Base-by-base conservation (phyloP, 2,329 filamentous ascomycete species). In the Metarhizium rileyi region DNA sequence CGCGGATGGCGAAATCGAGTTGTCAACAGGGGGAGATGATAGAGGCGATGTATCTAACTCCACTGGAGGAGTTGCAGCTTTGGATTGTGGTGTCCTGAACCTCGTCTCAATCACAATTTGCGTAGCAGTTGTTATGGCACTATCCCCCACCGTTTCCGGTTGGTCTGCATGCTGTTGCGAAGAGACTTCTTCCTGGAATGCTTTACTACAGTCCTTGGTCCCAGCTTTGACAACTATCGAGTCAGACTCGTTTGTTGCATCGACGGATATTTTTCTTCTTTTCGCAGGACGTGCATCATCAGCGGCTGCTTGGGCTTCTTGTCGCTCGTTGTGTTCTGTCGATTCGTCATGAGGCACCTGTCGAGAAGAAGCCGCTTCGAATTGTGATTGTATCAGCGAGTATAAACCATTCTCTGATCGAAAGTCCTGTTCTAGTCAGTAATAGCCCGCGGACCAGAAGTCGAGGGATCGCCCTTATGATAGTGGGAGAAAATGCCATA, bases 321-420 rank as follows among this genome's bases (percentile, higher is more conserved):
- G 55, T 30, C 55, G 55, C 36, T 61, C 57, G 44, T 33, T 50
- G 18, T 55, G 56, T 7, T 62, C 59, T 12, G 52, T 51, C 38
- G 55, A 53, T 47, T 66, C 67, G 23, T 30, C 47, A 28, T 55
- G 60, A 55, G 56, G 62, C 53, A 55, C 55, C 47, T 68, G 63
- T 57, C 60, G 68, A 56, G 71, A 67, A 46, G 73, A 67, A 46
- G 73, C 73, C 35, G 75, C 72, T 53, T 84, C 78, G 57, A 82
- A 83, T 56, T 84, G 80, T 16, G 80, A 75, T 63, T 86, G 83
- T 14, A 87, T 86, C 44, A 87, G 69, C 10, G 83, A 83, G 64
- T 87, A 87, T 1, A 87, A 73, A 2, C 84, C 84, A 63, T 87
- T 81, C 59, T 86, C 78, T 2, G 83, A 86, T 38, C 83, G 82